Evolutionary conservation across 1,139 yeast species (phyloP), one percentile per base, ranked within the genome.

Genomic region (Chernovozyma aurita): DNA sequence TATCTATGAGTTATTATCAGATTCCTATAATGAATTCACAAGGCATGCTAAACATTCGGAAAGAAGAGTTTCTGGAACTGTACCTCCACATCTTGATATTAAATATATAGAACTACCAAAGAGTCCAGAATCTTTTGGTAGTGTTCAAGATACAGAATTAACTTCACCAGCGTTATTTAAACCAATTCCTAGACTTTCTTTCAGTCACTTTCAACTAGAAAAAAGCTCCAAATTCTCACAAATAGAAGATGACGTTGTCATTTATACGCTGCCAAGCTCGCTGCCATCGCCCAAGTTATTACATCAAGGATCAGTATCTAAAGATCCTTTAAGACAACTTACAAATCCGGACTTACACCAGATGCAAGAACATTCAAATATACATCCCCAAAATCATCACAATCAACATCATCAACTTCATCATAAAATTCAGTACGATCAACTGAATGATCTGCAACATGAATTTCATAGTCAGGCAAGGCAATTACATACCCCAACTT

Each of bases 21-120:
- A 62, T 42, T 55, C 59, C 34, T 65, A 59, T 45, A 52, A 56
- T 43, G 70, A 63, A 44, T 65, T 62, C 33, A 43, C 59, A 27
- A 50, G 47, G 37, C 38, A 43, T 31, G 50, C 53, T 25, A 51
- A 53, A 34, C 38, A 21, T n/a, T 16, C 28, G 3, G 15, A 18
- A 12, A 18, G 37, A 30, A 24, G 37, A 18, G 21, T 31, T 12
- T 31, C 36, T n/a, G 37, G 31, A 12, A 12, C 35, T 12, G 20
- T 37, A 2, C 25, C 40, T 14, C 40, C 40, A 13, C 17, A 17
- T 18, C 11, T 36, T 6, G 16, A 21, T 21, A 30, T 36, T 13
- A 33, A 33, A 12, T 28, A 20, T 18, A 30, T 34, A 8, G 40
- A 37, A 5, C 29, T 33, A 13, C 40, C 40, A 18, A 37, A 30